Evolutionary conservation across 768 basidiomycete genomes (phyloP).

Genomic region (Pholiota conissans): DNA sequence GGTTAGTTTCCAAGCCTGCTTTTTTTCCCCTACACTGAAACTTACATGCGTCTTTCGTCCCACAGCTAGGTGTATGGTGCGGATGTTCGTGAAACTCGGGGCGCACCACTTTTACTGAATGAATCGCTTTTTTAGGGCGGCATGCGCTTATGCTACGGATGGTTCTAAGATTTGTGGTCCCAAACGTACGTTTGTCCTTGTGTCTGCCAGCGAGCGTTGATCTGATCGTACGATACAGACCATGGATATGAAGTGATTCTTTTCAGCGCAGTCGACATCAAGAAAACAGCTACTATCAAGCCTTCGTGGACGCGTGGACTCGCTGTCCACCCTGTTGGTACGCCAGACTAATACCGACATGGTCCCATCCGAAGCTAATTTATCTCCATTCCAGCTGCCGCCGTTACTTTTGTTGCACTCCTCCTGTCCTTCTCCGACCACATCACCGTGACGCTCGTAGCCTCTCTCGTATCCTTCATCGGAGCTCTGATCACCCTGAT

Average conservation of each 20-base stretch:
- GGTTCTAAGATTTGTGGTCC: conserved; percentile 47
- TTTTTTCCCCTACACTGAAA: background rate
- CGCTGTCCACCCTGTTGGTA: conserved; percentile 75
- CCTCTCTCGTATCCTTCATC: conserved; percentile 69
- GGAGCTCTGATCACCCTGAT: conserved; percentile 69
- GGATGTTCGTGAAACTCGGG: background rate
- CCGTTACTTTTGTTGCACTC: conserved; percentile 64
- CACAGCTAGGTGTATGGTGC: conserved; percentile 73
- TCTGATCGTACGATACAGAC: conserved; percentile 29
- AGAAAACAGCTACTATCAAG: conserved; percentile 42
- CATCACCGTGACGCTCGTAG: conserved; percentile 55
- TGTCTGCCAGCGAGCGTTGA: background rate
- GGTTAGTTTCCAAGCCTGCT: conserved; percentile 38
- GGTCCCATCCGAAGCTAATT: background rate
- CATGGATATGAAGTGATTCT: conserved; percentile 57
- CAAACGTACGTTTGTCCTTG: background rate
- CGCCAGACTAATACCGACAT: conserved; percentile 23
- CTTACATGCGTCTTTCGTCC: conserved; percentile 1
- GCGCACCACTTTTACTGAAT: background rate
- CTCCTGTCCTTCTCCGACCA: conserved; percentile 62
- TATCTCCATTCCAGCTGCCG: conserved; percentile 37
- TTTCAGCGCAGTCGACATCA: conserved; percentile 27
- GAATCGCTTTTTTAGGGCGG: conserved; percentile 52
- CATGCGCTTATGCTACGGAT: conserved; percentile 51
- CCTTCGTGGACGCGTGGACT: conserved; percentile 74